Evolutionary conservation across 2,329 filamentous ascomycete species (phyloP).

Genomic region (Leptographium procerum): DNA sequence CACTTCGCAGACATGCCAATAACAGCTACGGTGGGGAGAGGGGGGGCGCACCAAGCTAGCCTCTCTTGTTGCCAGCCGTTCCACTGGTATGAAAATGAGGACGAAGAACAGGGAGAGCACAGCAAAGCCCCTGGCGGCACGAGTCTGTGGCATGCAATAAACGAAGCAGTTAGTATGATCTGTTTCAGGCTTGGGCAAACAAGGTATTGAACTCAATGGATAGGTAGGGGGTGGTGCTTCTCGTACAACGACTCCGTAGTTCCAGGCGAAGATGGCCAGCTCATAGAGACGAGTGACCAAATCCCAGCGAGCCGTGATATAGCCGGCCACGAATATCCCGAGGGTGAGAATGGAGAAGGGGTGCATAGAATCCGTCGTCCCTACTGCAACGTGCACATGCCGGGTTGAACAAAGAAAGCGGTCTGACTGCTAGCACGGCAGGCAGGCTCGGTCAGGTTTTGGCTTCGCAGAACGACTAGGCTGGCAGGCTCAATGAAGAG

Average conservation of each 20-base stretch:
- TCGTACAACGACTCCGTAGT: slow-evolving; percentile 89
- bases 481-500: neutral
- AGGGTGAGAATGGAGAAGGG: slow-evolving; percentile 91
- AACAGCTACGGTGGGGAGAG: neutral
- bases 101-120: slow-evolving; percentile 78
- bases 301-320: slow-evolving; percentile 98
- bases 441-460: neutral
- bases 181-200: no score
- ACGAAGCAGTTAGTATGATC: neutral
- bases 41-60: slow-evolving; percentile 59
- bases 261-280: slow-evolving; percentile 92
- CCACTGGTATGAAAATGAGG: slow-evolving; percentile 71
- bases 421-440: neutral
- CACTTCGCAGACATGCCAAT: neutral
- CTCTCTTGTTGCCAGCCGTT: slow-evolving; percentile 71
- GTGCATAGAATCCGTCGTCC: slow-evolving; percentile 65
- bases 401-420: slow-evolving; percentile 11
- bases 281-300: slow-evolving; percentile 95
- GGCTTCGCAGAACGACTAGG: neutral
- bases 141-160: slow-evolving; percentile 43
- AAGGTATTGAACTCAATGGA: neutral
- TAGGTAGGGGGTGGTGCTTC: neutral
- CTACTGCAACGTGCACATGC: slow-evolving; percentile 30
- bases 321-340: slow-evolving; percentile 98
- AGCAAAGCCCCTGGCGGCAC: slow-evolving; percentile 75